phyloP scores from a whole-genome alignment of 2,329 filamentous ascomycete species.

The Aspergillus awamori region DNA sequence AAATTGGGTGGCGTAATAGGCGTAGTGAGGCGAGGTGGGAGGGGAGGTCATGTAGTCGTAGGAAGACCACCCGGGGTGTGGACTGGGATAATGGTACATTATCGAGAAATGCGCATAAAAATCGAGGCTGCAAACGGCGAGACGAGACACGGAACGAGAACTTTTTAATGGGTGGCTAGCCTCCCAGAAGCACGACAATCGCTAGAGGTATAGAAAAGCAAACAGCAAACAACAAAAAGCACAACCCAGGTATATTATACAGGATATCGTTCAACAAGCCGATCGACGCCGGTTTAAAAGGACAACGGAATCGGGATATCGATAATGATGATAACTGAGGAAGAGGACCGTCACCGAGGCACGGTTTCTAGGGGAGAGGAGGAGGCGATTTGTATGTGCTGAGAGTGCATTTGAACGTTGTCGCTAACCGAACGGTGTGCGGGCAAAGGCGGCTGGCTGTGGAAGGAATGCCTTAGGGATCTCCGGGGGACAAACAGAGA shows the following conservation, averaged over 20 bases:
- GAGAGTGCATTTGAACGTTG: conserved; percentile 51
- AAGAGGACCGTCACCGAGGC: conserved; percentile 47
- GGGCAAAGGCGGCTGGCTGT: conserved; percentile 19
- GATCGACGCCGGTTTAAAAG: conserved; percentile 38
- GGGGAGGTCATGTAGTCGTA: conserved; percentile 54
- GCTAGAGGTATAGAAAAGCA: conserved; percentile 18
- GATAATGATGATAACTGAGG: conserved; percentile 16
- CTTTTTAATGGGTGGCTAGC: conserved; percentile 19
- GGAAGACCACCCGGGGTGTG: conserved; percentile 52
- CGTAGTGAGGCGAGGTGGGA: conserved; percentile 55
- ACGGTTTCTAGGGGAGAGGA: conserved; percentile 47
- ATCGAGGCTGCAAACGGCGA: conserved; percentile 21
- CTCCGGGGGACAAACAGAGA: conserved; percentile 3
- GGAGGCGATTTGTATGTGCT: conserved; percentile 41
- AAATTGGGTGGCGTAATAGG: conserved; percentile 59
- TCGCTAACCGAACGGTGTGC: conserved; percentile 26
- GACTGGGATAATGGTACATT: conserved; percentile 53
- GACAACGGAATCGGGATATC: conserved; percentile 26
- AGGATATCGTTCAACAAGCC: conserved; percentile 46
- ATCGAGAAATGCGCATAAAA: conserved; percentile 40
- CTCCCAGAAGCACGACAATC: conserved; percentile 13
- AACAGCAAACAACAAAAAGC: conserved; percentile 23
- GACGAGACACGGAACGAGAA: conserved; percentile 21
- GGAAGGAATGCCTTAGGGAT: conserved; percentile 5
- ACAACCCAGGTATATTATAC: conserved; percentile 48